Base-by-base conservation (phyloP, 164 flowering plant species). In the Dillenia suffruticosa region DNA sequence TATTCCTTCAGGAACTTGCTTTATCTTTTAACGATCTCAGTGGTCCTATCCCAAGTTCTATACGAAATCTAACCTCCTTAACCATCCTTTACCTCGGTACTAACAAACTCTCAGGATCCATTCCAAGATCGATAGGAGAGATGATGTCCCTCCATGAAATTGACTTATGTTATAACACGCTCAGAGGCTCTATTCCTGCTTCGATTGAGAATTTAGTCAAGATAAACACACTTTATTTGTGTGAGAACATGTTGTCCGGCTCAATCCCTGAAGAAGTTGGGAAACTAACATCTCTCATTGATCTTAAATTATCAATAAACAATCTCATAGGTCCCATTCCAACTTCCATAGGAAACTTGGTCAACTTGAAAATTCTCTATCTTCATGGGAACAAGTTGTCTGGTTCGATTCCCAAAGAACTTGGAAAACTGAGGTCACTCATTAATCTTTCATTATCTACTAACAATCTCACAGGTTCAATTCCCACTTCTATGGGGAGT, bases 171-270 rank as follows among this genome's bases (percentile, higher is more conserved):
- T 2, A 14, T 14, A 58, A 58, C 40, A 46, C 22, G 9, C 62
- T 58, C 14, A 58, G 51, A 5, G 62, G 62, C 8, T 13, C 58
- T 9, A 54, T 63, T 26, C 60, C 60, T 14, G 16, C 61, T 9
- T 55, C 60, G 3, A 26, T 63, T 9, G 67, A 60, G 6, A 19
- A 55, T 9, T 49, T 63, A 32, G 12, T 13, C 6, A 55, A 47
- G 16, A n/a, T 63, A 26, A 48, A 12, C 9, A 1, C 0, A 0
- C 12, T 63, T 2, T 47, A 49, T 22, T 15, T 64, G 8, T 48
- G 10, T 40, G 40, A 22, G 12, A 64, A 57, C 13, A 10, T 9
- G 2, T 14, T 55, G 46, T 32, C 54, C 26, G 14, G 50, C 50
- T 11, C 50, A 14, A 11, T 11, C 10, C 50, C 50, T 0, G 2